Percentiles rank a stretch among this genome's conserved stretches.
These are phyloP conservation scores for Venturia oleaginea DNA, from an alignment of 2,329 filamentous ascomycete species.

Conservation along the genomic window DNA sequence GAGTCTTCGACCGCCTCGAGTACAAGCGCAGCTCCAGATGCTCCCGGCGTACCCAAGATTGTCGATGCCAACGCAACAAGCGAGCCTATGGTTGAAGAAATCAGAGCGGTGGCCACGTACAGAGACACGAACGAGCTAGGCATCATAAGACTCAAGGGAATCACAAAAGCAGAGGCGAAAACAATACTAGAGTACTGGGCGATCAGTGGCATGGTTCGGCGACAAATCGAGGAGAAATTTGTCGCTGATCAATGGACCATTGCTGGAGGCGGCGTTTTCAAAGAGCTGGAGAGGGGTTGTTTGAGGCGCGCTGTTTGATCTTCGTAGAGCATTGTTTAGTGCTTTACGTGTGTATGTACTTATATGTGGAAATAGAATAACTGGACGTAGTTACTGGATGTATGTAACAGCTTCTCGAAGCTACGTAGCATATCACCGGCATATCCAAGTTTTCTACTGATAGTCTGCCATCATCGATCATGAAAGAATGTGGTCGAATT, in stretches of 20 bases:
- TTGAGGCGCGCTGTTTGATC: not conserved
- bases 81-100: constrained; percentile 36
- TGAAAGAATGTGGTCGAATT: too few relatives aligned
- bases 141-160: constrained; percentile 49
- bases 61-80: not conserved
- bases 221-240: constrained; percentile 57
- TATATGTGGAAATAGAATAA: not conserved
- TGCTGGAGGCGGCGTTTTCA: constrained; percentile 70
- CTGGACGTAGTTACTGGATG: not conserved
- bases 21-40: not conserved
- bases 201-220: constrained; percentile 68
- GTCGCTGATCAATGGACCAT: constrained; percentile 80
- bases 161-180: constrained; percentile 66
- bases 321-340: too few relatives aligned
- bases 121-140: not conserved
- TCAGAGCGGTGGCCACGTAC: constrained; percentile 36
- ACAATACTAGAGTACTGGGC: constrained; percentile 90
- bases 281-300: constrained; percentile 33
- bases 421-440: too few relatives aligned
- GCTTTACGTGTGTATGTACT: not conserved
- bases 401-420: not conserved
- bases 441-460: too few relatives aligned
- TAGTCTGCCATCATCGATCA: too few relatives aligned
- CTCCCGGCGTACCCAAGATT: not conserved
- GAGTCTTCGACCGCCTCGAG: constrained; percentile 21